Base-by-base conservation (phyloP, 2,329 filamentous ascomycete species). In the Stemphylium vesicarium region DNA sequence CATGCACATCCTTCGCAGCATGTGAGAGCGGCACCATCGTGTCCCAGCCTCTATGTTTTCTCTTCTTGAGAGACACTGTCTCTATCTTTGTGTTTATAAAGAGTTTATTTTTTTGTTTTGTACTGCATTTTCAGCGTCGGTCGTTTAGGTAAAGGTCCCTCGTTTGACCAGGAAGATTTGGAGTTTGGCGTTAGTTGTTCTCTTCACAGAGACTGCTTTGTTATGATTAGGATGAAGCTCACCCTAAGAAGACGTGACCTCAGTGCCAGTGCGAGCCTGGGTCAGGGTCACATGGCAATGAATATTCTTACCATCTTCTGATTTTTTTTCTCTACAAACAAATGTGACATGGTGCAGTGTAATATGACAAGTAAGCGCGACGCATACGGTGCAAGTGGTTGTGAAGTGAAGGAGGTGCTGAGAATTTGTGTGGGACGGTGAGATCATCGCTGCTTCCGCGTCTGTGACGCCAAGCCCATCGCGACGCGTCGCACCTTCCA, bases 61-160 rank as follows among this genome's bases (percentile, higher is more conserved):
- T 61, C 60, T 58, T 56, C 48, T 50, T 6, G 26, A 35, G 61
- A 55, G 57, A 42, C 54, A 26, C 53, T 29, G 62, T 64, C 62
- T 71, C 63, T 60, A 63, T 49, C 57, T 63, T 65, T 67, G 56
- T 57, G 24, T 46, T 60, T 61, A 60, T 48, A 65, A 47, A 46
- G 16, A 7, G 29, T 33, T 15, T 31, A 13, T 16, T 39, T 5
- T 5, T 48, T 33, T 10, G 20, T 24, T 62, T 59, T 75, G 65
- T 67, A 65, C 56, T 72, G 73, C 73, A 73, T 75, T 72, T 20
- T 74, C 65, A 74, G 72, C 71, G 72, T 66, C 61, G 49, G 60
- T 71, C 60, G 59, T 65, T 69, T 62, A 58, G 57, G 57, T 40
- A 65, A 48, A 58, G 65, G 63, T 69, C 70, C 59, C 62, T 74